Base-by-base conservation (phyloP, 2,329 filamentous ascomycete species). In the Colletotrichum coccodes region DNA sequence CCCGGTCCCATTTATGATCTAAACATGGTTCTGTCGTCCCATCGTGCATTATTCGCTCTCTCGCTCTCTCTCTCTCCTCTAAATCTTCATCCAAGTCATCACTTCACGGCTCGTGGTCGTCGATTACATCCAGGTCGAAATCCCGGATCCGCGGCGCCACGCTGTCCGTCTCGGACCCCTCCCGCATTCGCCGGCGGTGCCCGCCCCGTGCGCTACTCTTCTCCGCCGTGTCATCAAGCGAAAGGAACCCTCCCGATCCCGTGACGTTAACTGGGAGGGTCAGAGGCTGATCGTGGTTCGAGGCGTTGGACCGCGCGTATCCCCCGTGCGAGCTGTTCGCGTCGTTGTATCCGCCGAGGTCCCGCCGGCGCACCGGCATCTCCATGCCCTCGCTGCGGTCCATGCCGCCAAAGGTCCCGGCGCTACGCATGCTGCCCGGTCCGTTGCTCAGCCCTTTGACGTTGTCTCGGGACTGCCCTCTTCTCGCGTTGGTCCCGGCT, bases 81-180 rank as follows among this genome's bases (percentile, higher is more conserved):
- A 16, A 23, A 23, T 16, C 34, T 6, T 21, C 18, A n/a, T 30
- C 11, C 28, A 28, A 18, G 32, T 34, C 26, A n/a, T 53, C 47
- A 18, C 38, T 42, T 70, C 53, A 78, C 38, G 75, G 73, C 60
- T 71, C 75, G 18, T 75, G 71, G 64, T 76, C 75, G 47, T 79
- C 76, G 68, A 78, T 75, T 46, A 79, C 75, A 66, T 77, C 75
- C 72, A 80, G 68, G 69, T 81, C 79, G 76, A 81, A 81, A 70
- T 81, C 79, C 62, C 75, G 72, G 46, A 81, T 80, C 50, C 77
- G 69, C 52, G 77, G 77, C 47, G 72, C 72, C 71, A 75, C 65
- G 34, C 70, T 71, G 16, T 72, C 74, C 21, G 62, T 56, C 18
- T 75, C 75, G 36, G 72, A 72, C 16, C 59, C 60, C 47, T 73